Evolutionary conservation across 805 yeast genomes (phyloP).

Genomic region (Teunomyces kruisii): DNA sequence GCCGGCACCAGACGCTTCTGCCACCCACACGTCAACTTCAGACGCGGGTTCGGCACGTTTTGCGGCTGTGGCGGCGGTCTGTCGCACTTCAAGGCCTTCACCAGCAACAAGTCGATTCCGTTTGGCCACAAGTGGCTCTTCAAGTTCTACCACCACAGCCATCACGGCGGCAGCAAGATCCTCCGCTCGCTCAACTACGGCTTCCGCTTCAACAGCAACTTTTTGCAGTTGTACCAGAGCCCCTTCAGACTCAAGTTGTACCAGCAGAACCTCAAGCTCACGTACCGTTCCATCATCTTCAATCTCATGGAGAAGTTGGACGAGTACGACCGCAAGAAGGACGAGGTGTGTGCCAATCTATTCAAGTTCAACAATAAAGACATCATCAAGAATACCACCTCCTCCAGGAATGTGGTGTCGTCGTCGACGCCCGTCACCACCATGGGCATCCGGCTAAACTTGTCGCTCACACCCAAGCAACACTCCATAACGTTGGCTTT

Average conservation of each 20-base stretch:
- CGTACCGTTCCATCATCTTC: constrained; percentile 19
- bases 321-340: neutral
- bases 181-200: constrained; percentile 9
- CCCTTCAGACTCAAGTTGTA: constrained; percentile 19
- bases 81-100: constrained; percentile 8
- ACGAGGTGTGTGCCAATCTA: neutral
- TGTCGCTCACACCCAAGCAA: constrained; percentile 26
- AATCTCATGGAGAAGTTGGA: constrained; percentile 4
- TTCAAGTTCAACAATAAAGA: constrained; percentile 4
- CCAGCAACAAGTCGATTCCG: constrained; percentile 5
- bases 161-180: constrained; percentile 3
- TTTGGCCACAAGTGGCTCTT: constrained; percentile 9
- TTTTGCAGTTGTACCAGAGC: constrained; percentile 22
- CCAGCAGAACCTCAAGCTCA: constrained; percentile 17
- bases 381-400: no score
- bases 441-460: constrained; percentile 22
- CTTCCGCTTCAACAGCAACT: constrained; percentile 20
- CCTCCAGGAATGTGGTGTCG: no score
- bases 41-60: constrained; percentile 5
- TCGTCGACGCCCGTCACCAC: neutral
- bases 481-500: constrained; percentile 19
- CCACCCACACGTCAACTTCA: neutral
- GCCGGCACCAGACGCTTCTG: constrained; percentile 5
- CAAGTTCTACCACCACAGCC: constrained; percentile 12
- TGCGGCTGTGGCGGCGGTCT: neutral